Percentiles rank a stretch among this genome's conserved stretches.
phyloP scores from a whole-genome alignment of 305 asterid species.

The Fraxinus dipetala region DNA sequence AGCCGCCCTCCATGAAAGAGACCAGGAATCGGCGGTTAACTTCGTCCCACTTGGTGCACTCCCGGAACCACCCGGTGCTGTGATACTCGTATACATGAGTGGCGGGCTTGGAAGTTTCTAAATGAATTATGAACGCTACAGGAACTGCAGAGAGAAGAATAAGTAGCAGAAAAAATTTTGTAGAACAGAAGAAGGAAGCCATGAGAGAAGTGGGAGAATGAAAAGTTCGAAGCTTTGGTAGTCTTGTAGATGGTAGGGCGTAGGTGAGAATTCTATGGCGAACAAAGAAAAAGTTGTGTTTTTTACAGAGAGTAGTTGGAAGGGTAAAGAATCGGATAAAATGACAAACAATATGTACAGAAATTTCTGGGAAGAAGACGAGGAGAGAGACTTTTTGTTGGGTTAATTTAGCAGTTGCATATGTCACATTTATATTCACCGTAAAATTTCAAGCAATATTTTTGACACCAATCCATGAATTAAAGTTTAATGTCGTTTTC shows the following conservation, averaged over 20 bases:
- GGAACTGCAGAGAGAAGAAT: slow-evolving; percentile 73
- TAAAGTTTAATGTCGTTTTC: neutral
- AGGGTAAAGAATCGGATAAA: slow-evolving; percentile 5
- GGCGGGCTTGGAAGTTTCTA: slow-evolving; percentile 55
- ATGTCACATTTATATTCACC: neutral
- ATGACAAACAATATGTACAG: neutral
- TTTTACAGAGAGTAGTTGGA: slow-evolving; percentile 19
- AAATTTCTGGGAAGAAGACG: neutral
- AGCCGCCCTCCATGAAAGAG: slow-evolving; percentile 76
- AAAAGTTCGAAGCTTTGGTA: slow-evolving; percentile 6
- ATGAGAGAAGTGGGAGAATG: slow-evolving; percentile 22
- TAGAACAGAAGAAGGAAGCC: slow-evolving; percentile 52
- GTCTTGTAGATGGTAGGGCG: neutral
- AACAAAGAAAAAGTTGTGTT: neutral
- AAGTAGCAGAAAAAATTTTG: slow-evolving; percentile 39
- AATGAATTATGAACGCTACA: slow-evolving; percentile 56
- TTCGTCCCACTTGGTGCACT: slow-evolving; percentile 82
- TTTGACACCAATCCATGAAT: neutral
- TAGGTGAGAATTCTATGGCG: neutral
- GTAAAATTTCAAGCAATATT: neutral
- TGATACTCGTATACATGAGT: slow-evolving; percentile 58
- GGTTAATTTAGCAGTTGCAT: neutral
- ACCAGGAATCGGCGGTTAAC: slow-evolving; percentile 69
- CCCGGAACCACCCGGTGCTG: slow-evolving; percentile 80
- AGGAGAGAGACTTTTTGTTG: neutral